Base-by-base conservation (phyloP, 1,284 basidiomycete species). In the Pseudozyma flocculosa region DNA sequence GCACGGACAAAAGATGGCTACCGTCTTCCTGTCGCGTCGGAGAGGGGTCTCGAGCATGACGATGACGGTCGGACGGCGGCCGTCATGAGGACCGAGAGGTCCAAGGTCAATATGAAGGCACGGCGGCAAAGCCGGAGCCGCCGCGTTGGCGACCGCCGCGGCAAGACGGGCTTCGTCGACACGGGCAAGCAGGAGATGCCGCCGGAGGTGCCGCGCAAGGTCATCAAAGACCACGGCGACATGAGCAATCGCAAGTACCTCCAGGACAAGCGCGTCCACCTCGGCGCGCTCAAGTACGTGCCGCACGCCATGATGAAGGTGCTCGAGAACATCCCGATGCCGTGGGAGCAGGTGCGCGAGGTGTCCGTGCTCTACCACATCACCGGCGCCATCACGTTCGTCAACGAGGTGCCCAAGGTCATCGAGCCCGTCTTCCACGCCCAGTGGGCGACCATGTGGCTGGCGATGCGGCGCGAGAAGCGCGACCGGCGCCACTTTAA, bases 371-470 rank as follows among this genome's bases (percentile, higher is more conserved):
- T 78, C 30, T 78, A 78, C 49, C 76, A 78, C 60, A 93, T 99
- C 73, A 97, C 95, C n/a, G 95, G 95, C 68, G 95, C 95, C 44
- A 98, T 99, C 80, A 98, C 95, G 1, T 98, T 99, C 75, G 93
- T 99, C 72, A 98, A 98, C 81, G 92, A 98, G 79, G 88, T 96
- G 38, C 95, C 95, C 44, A 88, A 90, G 43, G 87, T 98, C 62
- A 90, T 98, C 57, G 93, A 97, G 78, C 95, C 95, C 5, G 86
- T 99, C 19, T 98, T 96, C 80, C 95, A 99, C 78, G 93, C 95
- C 0, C 95, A 98, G 76, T 98, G 95, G 95, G 93, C 92, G 72
- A 90, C 91, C 4, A 98, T 98, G 95, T 99, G 95, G 95, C 83
- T 99, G 36, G 94, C 95, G 19, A 98, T 98, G 95, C 85, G 95